Evolutionary conservation across 2,329 filamentous ascomycete species (phyloP), one percentile per base, ranked within the genome.

Genomic region (Rhexocercosporidium sp.): DNA sequence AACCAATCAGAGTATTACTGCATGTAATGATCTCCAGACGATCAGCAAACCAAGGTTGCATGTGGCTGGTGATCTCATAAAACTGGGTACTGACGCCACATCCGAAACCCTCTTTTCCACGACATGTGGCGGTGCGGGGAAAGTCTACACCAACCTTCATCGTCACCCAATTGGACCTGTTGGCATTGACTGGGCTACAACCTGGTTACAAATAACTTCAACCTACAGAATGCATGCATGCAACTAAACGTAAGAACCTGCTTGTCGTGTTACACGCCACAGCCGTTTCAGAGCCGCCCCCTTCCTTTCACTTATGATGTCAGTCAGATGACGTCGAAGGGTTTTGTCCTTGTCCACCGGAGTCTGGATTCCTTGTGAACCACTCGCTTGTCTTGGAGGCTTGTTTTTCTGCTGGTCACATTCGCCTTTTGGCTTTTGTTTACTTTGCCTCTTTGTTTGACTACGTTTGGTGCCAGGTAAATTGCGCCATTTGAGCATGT

Each of bases 261-360:
- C 51, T 37, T 20, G 41, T 18, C 4, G 51, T 20, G 1, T n/a
- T 11, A 37, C 51, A 16, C 51, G 51, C 51, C 29, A 20, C 51
- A 56, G 5, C 29, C 51, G 51, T 54, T 34, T 37, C 56, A 44
- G 37, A 54, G 31, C 29, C 54, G 29, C 31, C 29, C 39, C 37
- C 41, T n/a, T 44, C 9, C 41, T 8, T 44, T 18, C n/a, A 20
- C 41, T 56, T 37, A 56, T 66, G 64, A 66, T 66, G 64, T 66
- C 57, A 62, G 64, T 62, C 57, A 62, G 57, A 66, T 66, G 64
- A 66, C 64, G 64, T 64, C 62, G 51, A 9, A 4, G 51, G 51
- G 51, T 56, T 56, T 56, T 37, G 51, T 37, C 29, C 49, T 27
- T 22, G 12, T 37, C 34, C 8, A 37, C 8, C 34, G 51, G 29